Evolutionary conservation across 805 yeast genomes (phyloP).

Genomic region (Cyberlindnera veronae): DNA sequence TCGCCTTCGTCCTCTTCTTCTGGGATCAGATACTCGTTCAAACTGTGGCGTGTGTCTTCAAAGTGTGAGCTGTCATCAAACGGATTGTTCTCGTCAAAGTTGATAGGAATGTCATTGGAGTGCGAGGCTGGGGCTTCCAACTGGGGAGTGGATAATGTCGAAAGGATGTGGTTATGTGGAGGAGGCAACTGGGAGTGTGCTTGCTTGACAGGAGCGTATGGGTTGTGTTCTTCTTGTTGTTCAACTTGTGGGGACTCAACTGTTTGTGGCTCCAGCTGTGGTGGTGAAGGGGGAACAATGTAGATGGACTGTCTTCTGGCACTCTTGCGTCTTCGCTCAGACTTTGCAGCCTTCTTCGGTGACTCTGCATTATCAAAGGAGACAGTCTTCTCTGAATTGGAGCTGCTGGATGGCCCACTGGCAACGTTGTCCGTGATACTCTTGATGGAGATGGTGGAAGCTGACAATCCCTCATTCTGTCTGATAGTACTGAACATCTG

Average conservation of each 20-base stretch:
- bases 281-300: slow-evolving; percentile 26
- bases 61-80: slow-evolving; percentile 14
- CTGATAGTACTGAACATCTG: slow-evolving; percentile 41
- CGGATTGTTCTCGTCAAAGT: slow-evolving; percentile 24
- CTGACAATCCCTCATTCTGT: slow-evolving; percentile 36
- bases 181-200: slow-evolving; percentile 7
- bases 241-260: not conserved
- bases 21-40: slow-evolving; percentile 11
- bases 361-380: slow-evolving; percentile 25
- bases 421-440: slow-evolving; percentile 7
- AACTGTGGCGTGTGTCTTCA: slow-evolving; percentile 7
- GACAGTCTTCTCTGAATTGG: slow-evolving; percentile 25
- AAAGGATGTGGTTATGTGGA: not conserved
- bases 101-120: slow-evolving; percentile 22
- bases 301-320: slow-evolving; percentile 40
- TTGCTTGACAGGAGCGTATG: slow-evolving; percentile 8
- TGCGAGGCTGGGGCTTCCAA: slow-evolving; percentile 12
- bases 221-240: not conserved
- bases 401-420: slow-evolving; percentile 9
- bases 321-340: slow-evolving; percentile 35
- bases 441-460: slow-evolving; percentile 13
- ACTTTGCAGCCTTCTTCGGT: slow-evolving; percentile 20
- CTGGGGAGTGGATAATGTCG: slow-evolving; percentile 1
- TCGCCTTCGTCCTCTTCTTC: slow-evolving; percentile 9
- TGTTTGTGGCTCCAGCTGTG: not conserved